phyloP scores from a whole-genome alignment of 2,329 filamentous ascomycete genomes.

The Trichoderma koningiopsis region DNA sequence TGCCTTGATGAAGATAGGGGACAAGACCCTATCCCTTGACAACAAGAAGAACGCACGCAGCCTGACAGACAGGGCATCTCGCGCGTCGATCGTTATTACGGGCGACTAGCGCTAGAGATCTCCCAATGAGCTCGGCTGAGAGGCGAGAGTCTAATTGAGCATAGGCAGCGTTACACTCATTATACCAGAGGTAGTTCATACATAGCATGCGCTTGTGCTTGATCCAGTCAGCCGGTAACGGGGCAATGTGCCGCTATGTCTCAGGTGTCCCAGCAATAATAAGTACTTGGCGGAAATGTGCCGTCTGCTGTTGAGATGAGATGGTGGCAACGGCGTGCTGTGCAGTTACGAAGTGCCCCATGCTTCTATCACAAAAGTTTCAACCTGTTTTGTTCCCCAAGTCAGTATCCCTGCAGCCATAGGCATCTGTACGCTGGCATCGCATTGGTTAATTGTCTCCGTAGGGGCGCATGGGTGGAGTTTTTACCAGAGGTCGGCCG shows the following conservation, averaged over 20 bases:
- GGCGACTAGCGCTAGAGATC: constrained; percentile 23
- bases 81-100: constrained; percentile 26
- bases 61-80: constrained; percentile 21
- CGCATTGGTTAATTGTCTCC: constrained; percentile 22
- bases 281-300: not conserved
- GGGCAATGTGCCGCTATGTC: constrained; percentile 8
- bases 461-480: constrained; percentile 15
- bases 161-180: constrained; percentile 19
- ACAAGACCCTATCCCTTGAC: constrained; percentile 12
- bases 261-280: constrained; percentile 5
- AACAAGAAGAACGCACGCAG: not conserved
- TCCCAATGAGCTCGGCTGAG: constrained; percentile 20
- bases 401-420: constrained; percentile 12
- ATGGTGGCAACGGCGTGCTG: constrained; percentile 1
- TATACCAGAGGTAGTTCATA: not conserved
- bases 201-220: constrained; percentile 6
- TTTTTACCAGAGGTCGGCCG: constrained; percentile 20
- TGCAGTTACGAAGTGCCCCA: constrained; percentile 5
- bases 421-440: not conserved
- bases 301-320: not conserved
- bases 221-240: constrained; percentile 14
- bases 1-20: constrained; percentile 26
- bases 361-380: constrained; percentile 22
- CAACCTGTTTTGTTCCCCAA: not conserved
- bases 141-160: constrained; percentile 26